These are phyloP conservation scores for Anthostomella pinea DNA, from an alignment of 2,329 filamentous ascomycete genomes.

Conservation along the genomic window DNA sequence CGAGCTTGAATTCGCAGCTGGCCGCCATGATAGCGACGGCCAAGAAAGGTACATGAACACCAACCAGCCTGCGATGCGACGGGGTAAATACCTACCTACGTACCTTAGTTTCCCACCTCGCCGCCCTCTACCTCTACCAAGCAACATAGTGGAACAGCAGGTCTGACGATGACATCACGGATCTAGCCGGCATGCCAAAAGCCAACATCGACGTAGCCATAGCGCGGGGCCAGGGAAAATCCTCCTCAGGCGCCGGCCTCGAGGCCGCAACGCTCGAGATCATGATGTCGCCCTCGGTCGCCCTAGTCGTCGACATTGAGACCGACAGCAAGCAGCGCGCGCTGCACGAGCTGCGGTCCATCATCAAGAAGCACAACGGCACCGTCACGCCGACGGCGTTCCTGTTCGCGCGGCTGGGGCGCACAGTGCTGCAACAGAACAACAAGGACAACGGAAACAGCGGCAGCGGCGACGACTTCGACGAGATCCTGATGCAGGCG, in stretches of 20 bases:
- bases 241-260: conserved; percentile 69
- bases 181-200: conserved; percentile 73
- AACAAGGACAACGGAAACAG: conserved; percentile 31
- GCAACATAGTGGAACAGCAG: conserved; percentile 7
- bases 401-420: conserved; percentile 79
- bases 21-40: conserved; percentile 70
- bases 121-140: too few relatives aligned
- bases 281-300: conserved; percentile 73
- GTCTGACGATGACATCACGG: conserved; percentile 5
- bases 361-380: conserved; percentile 71
- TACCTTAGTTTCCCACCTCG: not conserved
- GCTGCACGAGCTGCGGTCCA: conserved; percentile 67
- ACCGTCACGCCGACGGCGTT: conserved; percentile 72
- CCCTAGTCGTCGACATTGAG: conserved; percentile 79
- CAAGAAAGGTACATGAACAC: conserved; percentile 61
- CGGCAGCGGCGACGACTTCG: conserved; percentile 46
- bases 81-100: too few relatives aligned
- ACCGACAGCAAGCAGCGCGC: conserved; percentile 77
- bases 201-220: conserved; percentile 80
- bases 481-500: conserved; percentile 75
- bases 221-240: conserved; percentile 82
- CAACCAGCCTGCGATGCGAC: not conserved
- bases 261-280: conserved; percentile 77
- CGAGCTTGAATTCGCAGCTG: conserved; percentile 71
- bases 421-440: conserved; percentile 61